phyloP scores from a whole-genome alignment of 768 basidiomycete genomes.

The Glaciozyma antarctica region DNA sequence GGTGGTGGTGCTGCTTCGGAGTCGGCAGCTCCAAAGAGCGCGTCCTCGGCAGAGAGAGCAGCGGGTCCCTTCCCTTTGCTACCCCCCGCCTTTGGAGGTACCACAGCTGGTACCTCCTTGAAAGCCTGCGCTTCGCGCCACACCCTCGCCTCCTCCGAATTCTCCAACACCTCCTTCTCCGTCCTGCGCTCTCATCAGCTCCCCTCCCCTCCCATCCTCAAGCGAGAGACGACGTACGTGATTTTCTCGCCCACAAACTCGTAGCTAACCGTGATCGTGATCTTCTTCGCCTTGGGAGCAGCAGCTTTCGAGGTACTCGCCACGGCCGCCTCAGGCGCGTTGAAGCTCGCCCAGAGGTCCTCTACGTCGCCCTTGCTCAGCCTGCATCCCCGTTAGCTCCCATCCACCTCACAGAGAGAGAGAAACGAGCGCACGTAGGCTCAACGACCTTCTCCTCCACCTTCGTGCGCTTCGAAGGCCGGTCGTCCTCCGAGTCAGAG shows the following conservation, averaged over 20 bases:
- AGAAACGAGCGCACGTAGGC: constrained; percentile 6
- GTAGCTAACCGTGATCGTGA: constrained; percentile 62
- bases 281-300: constrained; percentile 36
- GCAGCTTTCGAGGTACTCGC: constrained; percentile 2
- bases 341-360: constrained; percentile 33
- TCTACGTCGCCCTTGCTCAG: constrained; percentile 23
- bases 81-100: not conserved
- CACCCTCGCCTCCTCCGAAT: constrained; percentile 63
- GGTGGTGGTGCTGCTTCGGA: constrained; percentile 14
- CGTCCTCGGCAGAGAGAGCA: constrained; percentile 3
- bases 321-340: constrained; percentile 9
- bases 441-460: not conserved
- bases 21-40: constrained; percentile 12
- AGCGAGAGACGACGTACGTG: constrained; percentile 46
- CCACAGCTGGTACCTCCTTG: not conserved
- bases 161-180: constrained; percentile 60
- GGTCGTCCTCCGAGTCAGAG: constrained; percentile 5
- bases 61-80: not conserved
- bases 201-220: not conserved
- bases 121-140: constrained; percentile 47
- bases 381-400: constrained; percentile 11
- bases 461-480: not conserved
- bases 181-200: constrained; percentile 48
- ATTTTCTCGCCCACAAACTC: constrained; percentile 68
- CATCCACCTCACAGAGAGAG: not conserved